A percentile compares a stretch with the other conserved stretches of the same genome.
These are phyloP conservation scores for Anethum foeniculum DNA, from an alignment of 140 eudicot genomes.

Conservation along the genomic window DNA sequence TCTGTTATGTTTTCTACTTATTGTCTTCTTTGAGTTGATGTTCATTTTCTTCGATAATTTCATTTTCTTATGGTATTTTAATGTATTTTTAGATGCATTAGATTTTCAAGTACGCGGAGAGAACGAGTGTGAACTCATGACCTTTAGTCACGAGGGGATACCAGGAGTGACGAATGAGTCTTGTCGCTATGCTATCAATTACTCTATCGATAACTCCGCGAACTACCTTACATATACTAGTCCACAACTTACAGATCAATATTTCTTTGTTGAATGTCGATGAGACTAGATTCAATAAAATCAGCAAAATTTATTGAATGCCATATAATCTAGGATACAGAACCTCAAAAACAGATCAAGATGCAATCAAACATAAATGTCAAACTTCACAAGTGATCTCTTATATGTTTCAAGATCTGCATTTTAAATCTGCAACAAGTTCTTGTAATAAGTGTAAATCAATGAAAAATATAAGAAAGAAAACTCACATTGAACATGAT, in stretches of 20 bases:
- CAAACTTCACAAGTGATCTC: not conserved
- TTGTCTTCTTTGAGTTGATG: not conserved
- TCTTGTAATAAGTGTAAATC: not conserved
- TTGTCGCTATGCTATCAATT: not conserved
- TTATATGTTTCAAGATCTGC: not conserved
- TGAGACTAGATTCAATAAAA: not conserved
- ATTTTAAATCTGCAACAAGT: constrained; percentile 3
- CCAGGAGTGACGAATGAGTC: not conserved
- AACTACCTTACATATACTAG: not conserved
- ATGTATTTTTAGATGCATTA: not conserved
- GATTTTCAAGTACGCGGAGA: not conserved
- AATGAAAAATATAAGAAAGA: not conserved
- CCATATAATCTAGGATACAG: not conserved
- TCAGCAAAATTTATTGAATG: not conserved
- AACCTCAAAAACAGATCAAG: not conserved
- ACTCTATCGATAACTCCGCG: not conserved
- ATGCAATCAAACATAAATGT: not conserved
- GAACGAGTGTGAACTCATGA: not conserved
- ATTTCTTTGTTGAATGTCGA: not conserved
- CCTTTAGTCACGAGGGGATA: not conserved
- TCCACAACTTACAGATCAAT: not conserved
- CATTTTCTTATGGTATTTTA: not conserved
- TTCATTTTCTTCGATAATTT: not conserved
- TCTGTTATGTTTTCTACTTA: not conserved
- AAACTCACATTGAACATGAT: constrained; percentile 19